phyloP scores from a whole-genome alignment of 2,329 filamentous ascomycete genomes.

The Macrophomina pseudophaseolina region DNA sequence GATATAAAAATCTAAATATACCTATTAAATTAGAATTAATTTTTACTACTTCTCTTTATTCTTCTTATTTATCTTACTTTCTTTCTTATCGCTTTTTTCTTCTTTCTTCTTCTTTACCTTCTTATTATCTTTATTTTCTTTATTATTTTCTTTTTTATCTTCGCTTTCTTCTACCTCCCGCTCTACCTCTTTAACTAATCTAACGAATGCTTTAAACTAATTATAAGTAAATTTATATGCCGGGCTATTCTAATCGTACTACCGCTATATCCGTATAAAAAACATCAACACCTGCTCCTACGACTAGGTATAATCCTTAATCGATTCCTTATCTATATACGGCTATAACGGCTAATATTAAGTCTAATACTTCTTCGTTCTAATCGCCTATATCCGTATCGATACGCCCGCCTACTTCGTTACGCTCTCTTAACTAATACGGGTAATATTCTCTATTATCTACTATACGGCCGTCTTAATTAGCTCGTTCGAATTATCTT shows the following conservation, averaged over 20 bases:
- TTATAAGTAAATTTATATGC: conserved; percentile 29
- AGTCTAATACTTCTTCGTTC: conserved; percentile 31
- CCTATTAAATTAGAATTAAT: conserved; percentile 25
- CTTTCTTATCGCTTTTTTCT: too few relatives aligned
- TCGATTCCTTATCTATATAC: conserved; percentile 30
- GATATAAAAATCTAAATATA: conserved; percentile 28
- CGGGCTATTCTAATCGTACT: conserved; percentile 28
- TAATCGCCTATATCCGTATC: conserved; percentile 31
- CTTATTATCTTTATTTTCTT: neutral
- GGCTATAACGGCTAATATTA: conserved; percentile 29
- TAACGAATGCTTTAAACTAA: conserved; percentile 29
- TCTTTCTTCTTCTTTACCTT: too few relatives aligned
- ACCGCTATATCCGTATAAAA: conserved; percentile 28
- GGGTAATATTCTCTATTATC: conserved; percentile 29
- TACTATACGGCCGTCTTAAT: conserved; percentile 8
- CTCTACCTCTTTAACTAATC: conserved; percentile 14
- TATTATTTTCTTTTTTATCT: neutral
- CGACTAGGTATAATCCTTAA: conserved; percentile 25
- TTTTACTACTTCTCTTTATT: conserved; percentile 22
- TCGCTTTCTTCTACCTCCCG: neutral
- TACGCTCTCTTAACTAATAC: conserved; percentile 29
- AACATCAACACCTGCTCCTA: conserved; percentile 34
- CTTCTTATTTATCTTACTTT: too few relatives aligned
- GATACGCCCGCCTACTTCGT: conserved; percentile 29
- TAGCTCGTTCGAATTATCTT: too few relatives aligned